Evolutionary conservation across 306 rosid genomes (phyloP).

Genomic region (Abrus precatorius): DNA sequence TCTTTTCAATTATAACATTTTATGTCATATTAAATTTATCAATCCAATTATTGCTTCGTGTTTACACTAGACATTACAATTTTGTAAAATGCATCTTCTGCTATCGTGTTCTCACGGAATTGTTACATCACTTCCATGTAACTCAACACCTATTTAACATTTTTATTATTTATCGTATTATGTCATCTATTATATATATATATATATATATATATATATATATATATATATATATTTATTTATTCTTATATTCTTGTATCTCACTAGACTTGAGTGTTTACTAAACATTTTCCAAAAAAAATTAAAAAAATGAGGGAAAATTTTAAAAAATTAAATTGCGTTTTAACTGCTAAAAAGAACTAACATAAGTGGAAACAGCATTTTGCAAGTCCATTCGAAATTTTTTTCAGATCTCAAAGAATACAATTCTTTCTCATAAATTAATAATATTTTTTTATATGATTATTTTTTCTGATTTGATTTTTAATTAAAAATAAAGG

Average conservation of each 20-base stretch:
- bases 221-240: no score
- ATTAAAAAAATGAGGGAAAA: background rate
- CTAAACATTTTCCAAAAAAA: background rate
- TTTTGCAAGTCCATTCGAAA: background rate
- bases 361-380: background rate
- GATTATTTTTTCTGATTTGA: no score
- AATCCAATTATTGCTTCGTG: background rate
- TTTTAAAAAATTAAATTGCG: background rate
- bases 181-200: no score
- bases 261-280: no score
- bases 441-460: no score
- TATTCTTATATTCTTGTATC: no score
- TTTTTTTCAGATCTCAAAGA: no score
- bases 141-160: background rate
- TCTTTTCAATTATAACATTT: constrained; percentile 1
- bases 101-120: background rate
- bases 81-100: background rate
- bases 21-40: background rate
- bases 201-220: no score
- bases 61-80: background rate
- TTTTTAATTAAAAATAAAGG: no score
- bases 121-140: constrained; percentile 17
- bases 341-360: background rate
- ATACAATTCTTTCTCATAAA: no score
- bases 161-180: no score